Percentiles rank a stretch among this genome's conserved stretches.
Evolutionary conservation across 1,284 basidiomycete genomes (phyloP).

Genomic region (Anthracocystis panici-leucophaei): DNA sequence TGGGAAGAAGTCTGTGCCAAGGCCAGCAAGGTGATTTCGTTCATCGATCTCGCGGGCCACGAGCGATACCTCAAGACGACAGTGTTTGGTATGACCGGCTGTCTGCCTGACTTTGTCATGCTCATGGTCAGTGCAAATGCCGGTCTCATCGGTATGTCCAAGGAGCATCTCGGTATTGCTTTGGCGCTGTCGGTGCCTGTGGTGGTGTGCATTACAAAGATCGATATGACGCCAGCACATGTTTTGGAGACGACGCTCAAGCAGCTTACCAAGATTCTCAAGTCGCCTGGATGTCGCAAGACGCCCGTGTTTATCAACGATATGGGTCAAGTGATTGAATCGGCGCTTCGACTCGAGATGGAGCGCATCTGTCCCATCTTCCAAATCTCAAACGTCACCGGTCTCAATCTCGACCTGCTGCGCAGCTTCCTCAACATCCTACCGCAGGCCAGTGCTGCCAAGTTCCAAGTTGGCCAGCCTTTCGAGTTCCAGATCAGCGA

Average conservation of each 20-base stretch:
- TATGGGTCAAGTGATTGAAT: conserved; percentile 55
- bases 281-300: conserved; percentile 84
- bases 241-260: conserved; percentile 89
- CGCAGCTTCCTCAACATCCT: conserved; percentile 70
- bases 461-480: conserved; percentile 75
- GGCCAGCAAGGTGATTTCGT: conserved; percentile 92
- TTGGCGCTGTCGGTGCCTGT: conserved; percentile 93
- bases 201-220: conserved; percentile 94
- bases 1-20: conserved; percentile 97
- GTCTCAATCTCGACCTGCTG: conserved; percentile 82
- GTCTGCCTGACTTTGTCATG: conserved; percentile 93
- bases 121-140: conserved; percentile 97
- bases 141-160: conserved; percentile 94
- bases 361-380: conserved; percentile 87
- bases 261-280: conserved; percentile 91
- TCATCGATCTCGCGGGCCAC: conserved; percentile 74
- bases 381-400: conserved; percentile 93
- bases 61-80: conserved; percentile 80
- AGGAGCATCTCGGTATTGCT: conserved; percentile 90
- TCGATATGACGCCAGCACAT: conserved; percentile 96
- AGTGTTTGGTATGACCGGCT: conserved; percentile 91
- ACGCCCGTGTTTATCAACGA: conserved; percentile 61
- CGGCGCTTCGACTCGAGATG: conserved; percentile 57
- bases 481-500: conserved; percentile 78
- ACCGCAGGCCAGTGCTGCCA: conserved; percentile 61